Evolutionary conservation across 495 filamentous ascomycete species (phyloP).

Genomic region (Neurospora cerealis): DNA sequence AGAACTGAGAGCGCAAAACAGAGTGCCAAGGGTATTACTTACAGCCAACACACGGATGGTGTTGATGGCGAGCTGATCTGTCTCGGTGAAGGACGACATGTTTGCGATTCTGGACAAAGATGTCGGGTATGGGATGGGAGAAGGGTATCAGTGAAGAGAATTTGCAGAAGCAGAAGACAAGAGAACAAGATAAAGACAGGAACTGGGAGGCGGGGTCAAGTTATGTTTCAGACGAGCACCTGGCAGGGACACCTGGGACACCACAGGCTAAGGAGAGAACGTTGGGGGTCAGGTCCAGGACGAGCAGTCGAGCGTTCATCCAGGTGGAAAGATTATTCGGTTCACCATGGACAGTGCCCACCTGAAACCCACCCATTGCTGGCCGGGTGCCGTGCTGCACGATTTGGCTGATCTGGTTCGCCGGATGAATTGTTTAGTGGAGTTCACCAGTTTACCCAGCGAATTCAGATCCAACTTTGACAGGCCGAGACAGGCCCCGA

Average conservation of each 20-base stretch:
- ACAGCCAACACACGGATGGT: constrained; percentile 94
- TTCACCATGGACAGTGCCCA: neutral
- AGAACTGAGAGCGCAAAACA: constrained; percentile 6
- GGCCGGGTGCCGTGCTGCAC: neutral
- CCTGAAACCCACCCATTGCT: neutral
- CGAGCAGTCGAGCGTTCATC: neutral
- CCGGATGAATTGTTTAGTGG: neutral
- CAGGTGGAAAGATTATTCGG: neutral
- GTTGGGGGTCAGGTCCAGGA: neutral
- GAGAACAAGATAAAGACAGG: constrained; percentile 11
- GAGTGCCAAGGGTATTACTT: constrained; percentile 30
- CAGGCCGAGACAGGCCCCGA: neutral
- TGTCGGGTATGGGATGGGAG: constrained; percentile 8
- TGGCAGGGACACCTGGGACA: neutral
- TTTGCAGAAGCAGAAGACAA: constrained; percentile 15
- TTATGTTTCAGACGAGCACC: constrained; percentile 8
- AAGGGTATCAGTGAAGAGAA: constrained; percentile 19
- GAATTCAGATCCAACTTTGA: neutral
- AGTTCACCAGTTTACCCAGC: neutral
- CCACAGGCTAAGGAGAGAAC: neutral
- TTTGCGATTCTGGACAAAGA: constrained; percentile 36
- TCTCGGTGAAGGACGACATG: constrained; percentile 74
- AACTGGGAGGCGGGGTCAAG: constrained; percentile 21
- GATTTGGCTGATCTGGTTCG: neutral
- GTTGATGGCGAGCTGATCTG: constrained; percentile 88